A percentile compares a stretch with the other conserved stretches of the same genome.
Evolutionary conservation across 495 filamentous ascomycete genomes (phyloP).

Genomic region (Podospora conica): DNA sequence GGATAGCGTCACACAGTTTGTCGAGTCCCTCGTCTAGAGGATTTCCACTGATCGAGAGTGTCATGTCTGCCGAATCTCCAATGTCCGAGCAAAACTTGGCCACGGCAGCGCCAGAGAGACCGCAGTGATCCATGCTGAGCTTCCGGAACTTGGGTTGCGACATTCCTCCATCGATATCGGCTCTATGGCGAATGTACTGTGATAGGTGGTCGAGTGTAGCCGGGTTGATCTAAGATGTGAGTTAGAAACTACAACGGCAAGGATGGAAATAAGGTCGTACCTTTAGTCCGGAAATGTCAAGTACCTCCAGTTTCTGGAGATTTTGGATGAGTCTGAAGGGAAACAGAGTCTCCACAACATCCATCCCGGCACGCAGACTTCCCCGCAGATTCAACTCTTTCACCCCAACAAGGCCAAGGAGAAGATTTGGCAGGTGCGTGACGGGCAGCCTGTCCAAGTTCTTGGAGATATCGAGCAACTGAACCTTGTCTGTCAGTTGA

Average conservation of each 20-base stretch:
- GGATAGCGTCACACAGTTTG: slow-evolving; percentile 63
- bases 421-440: slow-evolving; percentile 18
- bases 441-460: slow-evolving; percentile 65
- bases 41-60: slow-evolving; percentile 77
- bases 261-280: slow-evolving; percentile 34
- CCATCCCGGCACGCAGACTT: slow-evolving; percentile 68
- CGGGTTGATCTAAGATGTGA: slow-evolving; percentile 40
- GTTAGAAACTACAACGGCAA: slow-evolving; percentile 1
- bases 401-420: slow-evolving; percentile 19
- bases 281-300: slow-evolving; percentile 69
- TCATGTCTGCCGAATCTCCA: slow-evolving; percentile 56
- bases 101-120: slow-evolving; percentile 68
- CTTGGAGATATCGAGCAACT: slow-evolving; percentile 59
- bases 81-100: slow-evolving; percentile 75
- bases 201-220: slow-evolving; percentile 53
- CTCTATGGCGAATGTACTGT: slow-evolving; percentile 18
- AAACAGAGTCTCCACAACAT: slow-evolving; percentile 17
- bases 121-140: slow-evolving; percentile 71
- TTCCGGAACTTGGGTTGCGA: slow-evolving; percentile 60
- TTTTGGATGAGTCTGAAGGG: slow-evolving; percentile 18
- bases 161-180: slow-evolving; percentile 55
- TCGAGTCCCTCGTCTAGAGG: slow-evolving; percentile 66
- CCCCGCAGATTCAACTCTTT: slow-evolving; percentile 64
- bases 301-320: slow-evolving; percentile 47
- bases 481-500: slow-evolving; percentile 28